phyloP scores from a whole-genome alignment of 2,329 filamentous ascomycete species.

The Calonectria pteridis region DNA sequence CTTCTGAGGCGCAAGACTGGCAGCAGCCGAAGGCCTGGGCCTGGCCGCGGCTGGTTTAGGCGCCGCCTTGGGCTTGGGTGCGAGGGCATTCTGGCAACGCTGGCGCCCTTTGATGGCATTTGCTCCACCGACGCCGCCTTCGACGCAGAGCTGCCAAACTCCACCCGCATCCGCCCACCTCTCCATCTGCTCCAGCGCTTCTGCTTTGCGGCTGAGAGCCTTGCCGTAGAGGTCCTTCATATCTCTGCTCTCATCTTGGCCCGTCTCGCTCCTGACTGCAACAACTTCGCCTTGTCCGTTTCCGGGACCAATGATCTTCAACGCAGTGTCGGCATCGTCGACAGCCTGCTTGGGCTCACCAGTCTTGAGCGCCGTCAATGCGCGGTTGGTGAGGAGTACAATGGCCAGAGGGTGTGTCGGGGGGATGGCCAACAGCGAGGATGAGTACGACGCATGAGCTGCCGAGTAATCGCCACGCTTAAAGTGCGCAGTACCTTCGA shows the following conservation, averaged over 20 bases:
- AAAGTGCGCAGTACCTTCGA: constrained; percentile 88
- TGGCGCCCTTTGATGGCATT: constrained; percentile 88
- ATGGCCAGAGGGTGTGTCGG: constrained; percentile 85
- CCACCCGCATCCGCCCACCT: constrained; percentile 87
- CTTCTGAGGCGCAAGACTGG: constrained; percentile 58
- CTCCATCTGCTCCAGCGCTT: constrained; percentile 95
- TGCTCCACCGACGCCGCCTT: constrained; percentile 86
- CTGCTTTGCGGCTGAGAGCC: constrained; percentile 92
- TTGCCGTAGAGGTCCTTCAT: constrained; percentile 97
- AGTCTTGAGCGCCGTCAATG: constrained; percentile 89
- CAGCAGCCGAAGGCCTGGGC: constrained; percentile 57
- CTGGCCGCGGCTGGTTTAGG: constrained; percentile 60
- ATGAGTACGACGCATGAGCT: constrained; percentile 85
- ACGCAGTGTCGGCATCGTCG: constrained; percentile 83
- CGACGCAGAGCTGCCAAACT: constrained; percentile 86
- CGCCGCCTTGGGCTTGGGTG: constrained; percentile 70
- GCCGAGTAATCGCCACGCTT: constrained; percentile 93
- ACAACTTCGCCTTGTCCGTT: constrained; percentile 87
- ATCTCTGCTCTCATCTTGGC: constrained; percentile 76
- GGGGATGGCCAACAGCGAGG: constrained; percentile 81
- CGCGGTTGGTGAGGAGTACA: constrained; percentile 90
- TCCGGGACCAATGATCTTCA: constrained; percentile 82
- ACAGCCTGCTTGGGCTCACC: constrained; percentile 92
- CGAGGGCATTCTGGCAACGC: constrained; percentile 88
- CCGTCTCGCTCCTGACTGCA: constrained; percentile 69